Base-by-base conservation (phyloP, 306 rosid species). In the Herpetospermum pedunculosum region DNA sequence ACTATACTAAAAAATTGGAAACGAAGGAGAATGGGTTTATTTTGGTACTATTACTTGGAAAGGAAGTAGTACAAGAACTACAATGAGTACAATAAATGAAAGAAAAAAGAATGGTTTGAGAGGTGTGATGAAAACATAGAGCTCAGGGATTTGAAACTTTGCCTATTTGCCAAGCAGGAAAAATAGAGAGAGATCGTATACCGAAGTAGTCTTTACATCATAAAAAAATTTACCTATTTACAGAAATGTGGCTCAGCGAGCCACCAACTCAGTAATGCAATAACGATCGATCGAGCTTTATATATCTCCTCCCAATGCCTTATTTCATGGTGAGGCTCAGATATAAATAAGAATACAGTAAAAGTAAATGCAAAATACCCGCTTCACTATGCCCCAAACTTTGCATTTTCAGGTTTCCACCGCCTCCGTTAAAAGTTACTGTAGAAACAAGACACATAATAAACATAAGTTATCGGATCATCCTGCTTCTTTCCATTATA, bases 351-450 rank as follows among this genome's bases (percentile, higher is more conserved):
- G 74, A 70, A 70, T 70, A 70, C 74, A 70, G 29, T 70, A 70
- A 70, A 46, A 26, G 53, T 44, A 46, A 46, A 44, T 70, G 54
- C 74, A 70, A 44, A 70, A 44, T 18, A 44, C 74, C 74, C 58
- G 57, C 74, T 70, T 70, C 74, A 68, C 54, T 68, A 68, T 67
- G 25, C 73, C 73, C 73, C 73, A 23, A 68, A 47, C 53, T 70
- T 47, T 47, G 74, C 74, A 70, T 70, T 70, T 70, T 68, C 72
- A 38, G 50, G 5, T 65, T 65, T 29, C 74, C 74, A 70, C 43
- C 29, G 74, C 74, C 41, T 70, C 73, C 54, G 73, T 69, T 69
- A 69, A 70, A 70, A 70, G 74, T 70, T 70, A 70, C 74, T 70
- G 74, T 29, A 69, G 1, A 19, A 69, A 46, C 57, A 29, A 16